Percentiles rank a stretch among this genome's conserved stretches.
Conservation (phyloP, 2,329 filamentous ascomycete genomes). For the Colletotrichum endophyticum region DNA sequence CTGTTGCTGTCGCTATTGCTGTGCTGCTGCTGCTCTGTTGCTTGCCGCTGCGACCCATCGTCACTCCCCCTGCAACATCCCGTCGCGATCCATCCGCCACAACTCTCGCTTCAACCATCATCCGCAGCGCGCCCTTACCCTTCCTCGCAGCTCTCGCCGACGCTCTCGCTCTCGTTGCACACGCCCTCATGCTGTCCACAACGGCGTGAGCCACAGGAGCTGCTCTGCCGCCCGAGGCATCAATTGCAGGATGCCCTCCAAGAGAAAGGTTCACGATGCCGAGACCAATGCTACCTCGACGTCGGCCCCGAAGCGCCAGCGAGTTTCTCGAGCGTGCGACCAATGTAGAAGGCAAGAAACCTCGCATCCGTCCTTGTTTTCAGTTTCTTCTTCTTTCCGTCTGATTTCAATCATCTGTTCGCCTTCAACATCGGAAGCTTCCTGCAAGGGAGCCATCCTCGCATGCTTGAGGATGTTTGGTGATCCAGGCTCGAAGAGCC, state of each 20-base stretch:
- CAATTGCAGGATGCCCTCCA: conserved; percentile 41
- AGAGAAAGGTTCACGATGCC: conserved; percentile 36
- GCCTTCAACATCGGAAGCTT: neutral
- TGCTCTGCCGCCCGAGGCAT: conserved; percentile 10
- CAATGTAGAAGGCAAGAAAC: conserved; percentile 56
- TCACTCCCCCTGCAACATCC: neutral
- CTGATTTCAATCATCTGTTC: neutral
- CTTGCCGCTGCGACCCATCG: neutral
- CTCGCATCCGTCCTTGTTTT: neutral
- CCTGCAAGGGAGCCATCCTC: neutral
- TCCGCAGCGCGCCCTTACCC: neutral
- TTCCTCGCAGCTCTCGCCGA: neutral
- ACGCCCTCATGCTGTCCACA: conserved; percentile 15
- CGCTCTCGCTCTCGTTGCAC: neutral
- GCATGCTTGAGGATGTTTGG: neutral
- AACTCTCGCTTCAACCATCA: neutral
- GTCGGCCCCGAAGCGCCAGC: conserved; percentile 57
- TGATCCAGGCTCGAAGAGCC: neutral
- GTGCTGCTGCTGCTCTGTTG: neutral
- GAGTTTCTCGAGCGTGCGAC: conserved; percentile 73
- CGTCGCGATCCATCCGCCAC: neutral
- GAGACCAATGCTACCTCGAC: conserved; percentile 25
- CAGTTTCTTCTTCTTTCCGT: neutral
- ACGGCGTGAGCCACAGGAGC: conserved; percentile 15
- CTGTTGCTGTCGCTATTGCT: neutral